Evolutionary conservation across 768 basidiomycete species (phyloP), one percentile per base, ranked within the genome.

Genomic region (Terana coerulea): DNA sequence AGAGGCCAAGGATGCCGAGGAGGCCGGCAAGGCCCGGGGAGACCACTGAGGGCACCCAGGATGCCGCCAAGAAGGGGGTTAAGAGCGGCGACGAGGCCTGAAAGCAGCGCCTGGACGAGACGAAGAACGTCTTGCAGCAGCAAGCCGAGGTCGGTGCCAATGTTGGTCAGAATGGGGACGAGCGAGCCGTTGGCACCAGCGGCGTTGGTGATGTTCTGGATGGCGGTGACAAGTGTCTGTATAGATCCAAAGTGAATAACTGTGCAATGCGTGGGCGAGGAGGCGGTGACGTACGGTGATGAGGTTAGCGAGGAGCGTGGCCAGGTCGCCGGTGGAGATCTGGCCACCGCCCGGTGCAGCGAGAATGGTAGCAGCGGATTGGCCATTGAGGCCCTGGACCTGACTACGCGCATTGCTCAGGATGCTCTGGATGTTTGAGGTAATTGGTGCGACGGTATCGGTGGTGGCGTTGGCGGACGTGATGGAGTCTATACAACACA

Each of bases 321-420:
- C 64, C 28, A 72, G 46, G 2, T 59, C 55, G 1, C 49, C 15
- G 19, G 68, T 64, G 8, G 64, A 62, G 59, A 68, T 31, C 25
- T 39, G n/a, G 7, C 46, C 63, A 9, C 59, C 65, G 1, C 58
- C 50, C 25, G 58, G 57, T 21, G 57, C 26, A 5, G 58, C 59
- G 49, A 70, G 52, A 50, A 73, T 63, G 8, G 56, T 48, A 3
- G 49, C 49, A 1, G 47, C 5, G 1, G 62, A 51, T 26, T 53
- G 21, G 33, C 63, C 63, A 31, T 53, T 52, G 40, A 73, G 65
- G 5, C n/a, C 59, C 33, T 69, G 19, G 22, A 73, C 56, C 14
- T 57, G 24, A 22, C 42, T 17, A 39, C 65, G 19, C 2, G 65
- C 66, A 19, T 30, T 47, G 14, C 42, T 49, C 21, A 73, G 47